Conservation (phyloP, 1,284 basidiomycete species). For the Coriolopsis trogii region DNA sequence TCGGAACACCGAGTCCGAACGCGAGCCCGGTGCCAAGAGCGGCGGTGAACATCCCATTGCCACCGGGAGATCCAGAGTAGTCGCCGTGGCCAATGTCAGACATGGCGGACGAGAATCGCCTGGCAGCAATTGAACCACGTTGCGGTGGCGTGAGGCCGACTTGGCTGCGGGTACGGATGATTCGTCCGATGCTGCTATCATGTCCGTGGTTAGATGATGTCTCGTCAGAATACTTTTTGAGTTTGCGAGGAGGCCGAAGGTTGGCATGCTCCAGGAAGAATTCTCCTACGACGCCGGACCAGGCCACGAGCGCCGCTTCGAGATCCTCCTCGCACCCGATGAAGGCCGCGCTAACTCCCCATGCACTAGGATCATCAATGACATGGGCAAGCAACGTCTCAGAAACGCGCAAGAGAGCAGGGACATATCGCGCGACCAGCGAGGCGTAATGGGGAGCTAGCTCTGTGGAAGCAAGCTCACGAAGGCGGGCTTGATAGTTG, state of each 20-base stretch:
- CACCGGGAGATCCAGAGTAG: slow-evolving; percentile 2
- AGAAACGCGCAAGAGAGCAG: slow-evolving; percentile 51
- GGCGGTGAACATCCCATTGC: slow-evolving; percentile 34
- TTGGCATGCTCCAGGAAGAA: slow-evolving; percentile 49
- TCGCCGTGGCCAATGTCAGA: slow-evolving; percentile 19
- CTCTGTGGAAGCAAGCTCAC: slow-evolving; percentile 40
- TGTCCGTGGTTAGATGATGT: slow-evolving; percentile 10
- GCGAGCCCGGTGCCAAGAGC: slow-evolving; percentile 35
- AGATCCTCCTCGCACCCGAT: slow-evolving; percentile 54
- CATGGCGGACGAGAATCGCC: slow-evolving; percentile 19
- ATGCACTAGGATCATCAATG: slow-evolving; percentile 61
- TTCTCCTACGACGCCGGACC: slow-evolving; percentile 62
- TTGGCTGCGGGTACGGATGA: slow-evolving; percentile 27
- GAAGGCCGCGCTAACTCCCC: slow-evolving; percentile 63
- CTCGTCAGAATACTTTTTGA: slow-evolving; percentile 25
- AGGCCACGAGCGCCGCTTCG: slow-evolving; percentile 59
- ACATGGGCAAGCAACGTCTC: slow-evolving; percentile 49
- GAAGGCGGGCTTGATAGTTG: slow-evolving; percentile 58
- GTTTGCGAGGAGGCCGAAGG: slow-evolving; percentile 22
- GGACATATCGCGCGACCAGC: slow-evolving; percentile 54
- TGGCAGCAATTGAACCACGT: slow-evolving; percentile 12
- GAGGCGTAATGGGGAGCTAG: slow-evolving; percentile 49
- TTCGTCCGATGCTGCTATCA: slow-evolving; percentile 10
- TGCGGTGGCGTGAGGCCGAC: slow-evolving; percentile 19
- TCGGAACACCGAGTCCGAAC: slow-evolving; percentile 27